Evolutionary conservation across 78 protist genomes (phyloP), one percentile per base, ranked within the genome.

Genomic region (Anaeramoeba flamelloides): DNA sequence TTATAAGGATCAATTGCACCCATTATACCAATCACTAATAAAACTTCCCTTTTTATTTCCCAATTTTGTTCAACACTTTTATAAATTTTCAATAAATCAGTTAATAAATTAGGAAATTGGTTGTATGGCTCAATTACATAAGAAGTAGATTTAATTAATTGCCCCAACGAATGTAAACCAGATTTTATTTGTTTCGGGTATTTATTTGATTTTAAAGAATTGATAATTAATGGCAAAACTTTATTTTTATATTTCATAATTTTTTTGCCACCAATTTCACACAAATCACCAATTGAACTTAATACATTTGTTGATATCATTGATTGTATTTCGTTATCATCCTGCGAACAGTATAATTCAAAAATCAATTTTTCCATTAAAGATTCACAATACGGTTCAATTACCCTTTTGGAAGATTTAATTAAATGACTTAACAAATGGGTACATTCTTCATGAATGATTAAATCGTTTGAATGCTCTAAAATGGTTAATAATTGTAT

Each of bases 1-100:
- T 53, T 8, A 26, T 53, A 8, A 26, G 99, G 99, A 82, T 94
- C 99, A 26, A 92, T 79, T 2, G 99, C 98, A 39, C 98, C 98
- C 2, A 94, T 37, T n/a, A 93, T 88, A 76, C 99, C 99, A 4
- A 96, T 41, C 36, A 87, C 94, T 64, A 85, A 87, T 38, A 93
- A 79, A 36, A 85, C 86, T 80, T 89, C 94, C 32, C n/a, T 77
- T 17, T 93, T 87, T 0, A 83, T 79, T 31, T 39, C 37, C n/a
- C n/a, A n/a, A 3, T 3, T 0, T 41, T 38, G 78, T 77, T 90
- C 87, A 1, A 79, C 38, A 26, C 34, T 26, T 69, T 77, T 12
- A 36, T 89, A 76, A 36, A 41, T 1, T 38, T 4, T 4, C 1
- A 92, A 74, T 26, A 96, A 53, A 3, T 80, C 69, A 64, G 34